Evolutionary conservation across 2,329 filamentous ascomycete species (phyloP).

Genomic region (Acephala macrosclerotiorum): DNA sequence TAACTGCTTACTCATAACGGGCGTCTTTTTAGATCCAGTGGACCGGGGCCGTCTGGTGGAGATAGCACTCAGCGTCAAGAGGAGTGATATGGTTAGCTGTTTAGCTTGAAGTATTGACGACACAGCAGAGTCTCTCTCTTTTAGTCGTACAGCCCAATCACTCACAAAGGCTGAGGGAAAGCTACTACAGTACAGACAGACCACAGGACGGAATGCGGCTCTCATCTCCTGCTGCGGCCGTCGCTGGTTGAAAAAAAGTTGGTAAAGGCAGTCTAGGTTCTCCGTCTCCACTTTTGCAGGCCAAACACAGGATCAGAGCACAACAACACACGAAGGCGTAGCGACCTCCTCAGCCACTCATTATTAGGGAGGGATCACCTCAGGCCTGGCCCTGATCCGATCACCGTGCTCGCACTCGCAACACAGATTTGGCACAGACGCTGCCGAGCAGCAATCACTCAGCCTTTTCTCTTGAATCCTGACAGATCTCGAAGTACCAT

Average conservation of each 20-base stretch:
- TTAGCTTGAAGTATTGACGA: not conserved
- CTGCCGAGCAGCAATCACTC: not conserved
- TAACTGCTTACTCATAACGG: not conserved
- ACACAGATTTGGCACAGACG: slow-evolving; percentile 2
- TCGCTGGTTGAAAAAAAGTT: not conserved
- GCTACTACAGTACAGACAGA: not conserved
- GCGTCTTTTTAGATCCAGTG: not conserved
- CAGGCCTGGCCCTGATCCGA: not conserved
- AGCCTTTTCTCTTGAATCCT: slow-evolving; percentile 4
- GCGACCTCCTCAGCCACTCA: slow-evolving; percentile 14
- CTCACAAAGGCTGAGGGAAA: too few species aligned
- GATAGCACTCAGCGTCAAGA: slow-evolving; percentile 2
- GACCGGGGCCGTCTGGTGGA: not conserved
- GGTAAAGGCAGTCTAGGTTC: not conserved
- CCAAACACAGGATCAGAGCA: slow-evolving; percentile 9
- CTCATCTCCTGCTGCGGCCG: not conserved
- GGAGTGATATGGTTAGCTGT: slow-evolving; percentile 1
- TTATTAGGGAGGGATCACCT: slow-evolving; percentile 16
- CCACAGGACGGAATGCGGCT: not conserved
- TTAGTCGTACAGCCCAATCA: not conserved
- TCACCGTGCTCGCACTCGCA: slow-evolving; percentile 6
- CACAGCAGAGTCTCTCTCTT: not conserved
- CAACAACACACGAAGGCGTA: slow-evolving; percentile 10
- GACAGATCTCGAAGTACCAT: not conserved
- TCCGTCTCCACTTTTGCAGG: not conserved